Conservation (phyloP, 768 basidiomycete species). For the Heimioporus sp. region DNA sequence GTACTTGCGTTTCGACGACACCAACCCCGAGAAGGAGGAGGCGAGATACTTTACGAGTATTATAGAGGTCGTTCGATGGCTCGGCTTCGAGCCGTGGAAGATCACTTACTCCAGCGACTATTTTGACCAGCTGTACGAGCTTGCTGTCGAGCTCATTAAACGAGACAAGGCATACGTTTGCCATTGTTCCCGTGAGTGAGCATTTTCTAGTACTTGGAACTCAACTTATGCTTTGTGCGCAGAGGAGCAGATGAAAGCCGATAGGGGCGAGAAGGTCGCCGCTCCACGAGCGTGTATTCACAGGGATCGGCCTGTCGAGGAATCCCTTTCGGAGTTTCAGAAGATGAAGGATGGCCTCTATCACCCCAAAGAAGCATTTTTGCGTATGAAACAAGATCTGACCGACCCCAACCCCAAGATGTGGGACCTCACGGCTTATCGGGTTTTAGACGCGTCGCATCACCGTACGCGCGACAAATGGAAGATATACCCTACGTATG, state of each 20-base stretch:
- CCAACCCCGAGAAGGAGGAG: constrained; percentile 98
- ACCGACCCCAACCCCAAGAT: constrained; percentile 94
- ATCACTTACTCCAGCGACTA: constrained; percentile 99
- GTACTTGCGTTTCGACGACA: constrained; percentile 96
- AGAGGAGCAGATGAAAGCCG: constrained; percentile 92
- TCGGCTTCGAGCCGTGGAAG: constrained; percentile 97
- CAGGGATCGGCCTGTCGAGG: constrained; percentile 78
- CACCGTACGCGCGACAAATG: constrained; percentile 92
- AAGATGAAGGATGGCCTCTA: constrained; percentile 91
- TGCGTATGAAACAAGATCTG: constrained; percentile 98
- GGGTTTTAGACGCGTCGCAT: constrained; percentile 86
- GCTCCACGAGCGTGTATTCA: constrained; percentile 85
- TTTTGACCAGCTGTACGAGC: constrained; percentile 80
- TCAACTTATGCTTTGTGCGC: constrained; percentile 7
- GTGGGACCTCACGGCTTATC: constrained; percentile 99
- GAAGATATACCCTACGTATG: constrained; percentile 98
- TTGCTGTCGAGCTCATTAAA: constrained; percentile 86
- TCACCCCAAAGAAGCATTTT: constrained; percentile 84
- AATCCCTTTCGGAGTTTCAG: constrained; percentile 86
- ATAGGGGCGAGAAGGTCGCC: constrained; percentile 83
- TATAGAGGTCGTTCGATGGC: constrained; percentile 91
- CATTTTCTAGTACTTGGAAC: neutral
- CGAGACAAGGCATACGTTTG: constrained; percentile 94
- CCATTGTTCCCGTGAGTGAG: constrained; percentile 84
- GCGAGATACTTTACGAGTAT: constrained; percentile 95